Percentiles rank a stretch among this genome's conserved stretches.
Evolutionary conservation across 371 early-diverging fungal species (phyloP).

Genomic region (Cokeromyces recurvatus): DNA sequence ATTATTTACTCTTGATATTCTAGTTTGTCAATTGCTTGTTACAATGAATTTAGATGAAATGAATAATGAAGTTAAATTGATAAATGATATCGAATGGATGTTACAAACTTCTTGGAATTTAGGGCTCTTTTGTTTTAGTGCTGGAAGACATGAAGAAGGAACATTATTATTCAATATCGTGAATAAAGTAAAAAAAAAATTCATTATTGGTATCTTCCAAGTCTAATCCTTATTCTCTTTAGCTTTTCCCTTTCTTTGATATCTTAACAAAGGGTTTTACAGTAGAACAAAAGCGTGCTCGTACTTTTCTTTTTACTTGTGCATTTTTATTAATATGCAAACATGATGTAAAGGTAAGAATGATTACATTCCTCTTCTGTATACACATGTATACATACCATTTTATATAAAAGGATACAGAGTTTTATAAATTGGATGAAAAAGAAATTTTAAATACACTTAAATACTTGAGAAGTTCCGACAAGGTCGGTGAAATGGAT

Average conservation of each 20-base stretch:
- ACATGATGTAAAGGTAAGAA: background rate
- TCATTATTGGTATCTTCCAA: too few relatives aligned
- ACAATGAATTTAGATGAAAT: background rate
- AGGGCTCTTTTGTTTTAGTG: slow-evolving; percentile 12
- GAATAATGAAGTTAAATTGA: background rate
- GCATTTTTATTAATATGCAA: slow-evolving; percentile 1
- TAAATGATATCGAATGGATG: slow-evolving; percentile 10
- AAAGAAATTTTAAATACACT: too few relatives aligned
- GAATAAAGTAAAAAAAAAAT: slow-evolving; percentile 3
- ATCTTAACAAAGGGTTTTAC: slow-evolving; percentile 1
- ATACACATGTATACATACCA: too few relatives aligned
- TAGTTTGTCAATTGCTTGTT: too few relatives aligned
- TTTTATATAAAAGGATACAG: too few relatives aligned
- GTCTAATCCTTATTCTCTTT: background rate
- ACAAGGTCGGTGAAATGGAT: too few relatives aligned
- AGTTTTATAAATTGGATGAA: background rate
- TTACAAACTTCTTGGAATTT: slow-evolving; percentile 10
- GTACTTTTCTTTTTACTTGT: background rate
- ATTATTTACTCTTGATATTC: too few relatives aligned
- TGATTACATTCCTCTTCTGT: too few relatives aligned
- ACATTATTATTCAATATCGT: slow-evolving; percentile 1
- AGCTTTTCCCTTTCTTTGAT: background rate
- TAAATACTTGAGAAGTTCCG: too few relatives aligned
- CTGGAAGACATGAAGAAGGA: slow-evolving; percentile 7
- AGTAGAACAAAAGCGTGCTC: background rate